Percentiles rank a stretch among this genome's conserved stretches.
Evolutionary conservation across 108 stramenopile species (phyloP).

Genomic region (Parietichytrium sp.): DNA sequence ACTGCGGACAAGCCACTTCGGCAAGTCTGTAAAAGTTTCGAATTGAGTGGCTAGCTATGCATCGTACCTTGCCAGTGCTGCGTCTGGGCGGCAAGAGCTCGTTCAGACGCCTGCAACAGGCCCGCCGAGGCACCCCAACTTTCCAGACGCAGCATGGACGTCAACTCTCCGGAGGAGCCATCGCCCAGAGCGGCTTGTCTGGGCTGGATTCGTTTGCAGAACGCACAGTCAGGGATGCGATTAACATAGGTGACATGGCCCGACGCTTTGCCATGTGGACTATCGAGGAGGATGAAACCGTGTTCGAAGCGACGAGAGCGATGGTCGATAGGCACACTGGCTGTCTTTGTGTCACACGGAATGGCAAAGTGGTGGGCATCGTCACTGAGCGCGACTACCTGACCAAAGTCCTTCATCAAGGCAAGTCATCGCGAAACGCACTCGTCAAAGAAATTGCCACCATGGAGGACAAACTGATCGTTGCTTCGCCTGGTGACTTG

Average conservation of each 20-base stretch:
- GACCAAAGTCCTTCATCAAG: slow-evolving; percentile 3
- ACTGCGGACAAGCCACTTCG: too few relatives aligned
- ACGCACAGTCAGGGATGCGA: slow-evolving; percentile 19
- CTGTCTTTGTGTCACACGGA: slow-evolving; percentile 21
- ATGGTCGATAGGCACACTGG: slow-evolving; percentile 36
- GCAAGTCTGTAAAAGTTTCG: too few relatives aligned
- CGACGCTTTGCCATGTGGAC: background rate
- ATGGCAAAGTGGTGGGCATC: background rate
- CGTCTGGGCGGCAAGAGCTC: too few relatives aligned
- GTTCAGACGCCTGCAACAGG: too few relatives aligned
- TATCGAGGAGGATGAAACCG: background rate
- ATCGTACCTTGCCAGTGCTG: too few relatives aligned
- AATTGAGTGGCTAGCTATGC: too few relatives aligned
- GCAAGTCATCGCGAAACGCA: background rate
- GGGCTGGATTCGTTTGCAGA: too few relatives aligned
- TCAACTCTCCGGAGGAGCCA: too few relatives aligned
- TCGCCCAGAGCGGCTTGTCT: too few relatives aligned
- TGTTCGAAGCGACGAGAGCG: background rate
- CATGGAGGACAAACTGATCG: slow-evolving; percentile 7
- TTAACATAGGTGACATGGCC: slow-evolving; percentile 10
- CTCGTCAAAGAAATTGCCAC: slow-evolving; percentile 11
- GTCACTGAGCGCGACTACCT: slow-evolving; percentile 41
- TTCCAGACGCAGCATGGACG: too few relatives aligned
- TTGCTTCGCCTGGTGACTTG: background rate
- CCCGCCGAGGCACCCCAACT: too few relatives aligned